phyloP scores from a whole-genome alignment of 805 yeast species.

The Yamadazyma endophytica region DNA sequence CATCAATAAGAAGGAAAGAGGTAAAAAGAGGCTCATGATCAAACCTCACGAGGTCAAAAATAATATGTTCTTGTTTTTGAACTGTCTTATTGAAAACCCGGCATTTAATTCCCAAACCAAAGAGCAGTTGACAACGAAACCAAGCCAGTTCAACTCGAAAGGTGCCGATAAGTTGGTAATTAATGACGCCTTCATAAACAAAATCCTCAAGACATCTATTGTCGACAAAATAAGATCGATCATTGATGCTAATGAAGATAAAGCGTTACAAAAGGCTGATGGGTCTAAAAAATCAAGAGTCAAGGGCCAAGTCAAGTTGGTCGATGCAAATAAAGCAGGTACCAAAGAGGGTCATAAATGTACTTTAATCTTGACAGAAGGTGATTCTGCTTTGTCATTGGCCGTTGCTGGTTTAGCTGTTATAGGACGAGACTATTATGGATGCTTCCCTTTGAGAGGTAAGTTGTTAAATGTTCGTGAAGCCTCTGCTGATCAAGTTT shows the following conservation, averaged over 20 bases:
- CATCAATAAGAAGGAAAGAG: constrained; percentile 60
- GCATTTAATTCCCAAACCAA: constrained; percentile 97
- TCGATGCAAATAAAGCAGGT: constrained; percentile 96
- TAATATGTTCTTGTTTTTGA: constrained; percentile 85
- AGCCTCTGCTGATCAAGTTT: constrained; percentile 92
- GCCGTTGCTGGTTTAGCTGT: constrained; percentile 94
- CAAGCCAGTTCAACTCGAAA: constrained; percentile 84
- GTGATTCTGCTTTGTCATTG: constrained; percentile 89
- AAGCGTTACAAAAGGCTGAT: constrained; percentile 81
- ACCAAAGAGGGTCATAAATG: constrained; percentile 89
- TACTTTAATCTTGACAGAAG: constrained; percentile 91
- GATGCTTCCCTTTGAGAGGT: constrained; percentile 94
- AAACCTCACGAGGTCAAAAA: constrained; percentile 86
- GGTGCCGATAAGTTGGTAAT: constrained; percentile 51
- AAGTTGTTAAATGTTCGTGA: constrained; percentile 93
- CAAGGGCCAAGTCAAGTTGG: constrained; percentile 84
- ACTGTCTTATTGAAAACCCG: constrained; percentile 92
- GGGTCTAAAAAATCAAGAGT: constrained; percentile 81
- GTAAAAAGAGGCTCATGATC: constrained; percentile 61
- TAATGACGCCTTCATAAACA: constrained; percentile 71
- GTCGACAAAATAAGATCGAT: constrained; percentile 75
- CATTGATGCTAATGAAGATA: constrained; percentile 85
- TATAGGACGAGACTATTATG: constrained; percentile 92
- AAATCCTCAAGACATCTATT: constrained; percentile 60
- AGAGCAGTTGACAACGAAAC: constrained; percentile 89